Evolutionary conservation across 768 basidiomycete species (phyloP), one percentile per base, ranked within the genome.

Genomic region (Chiua virens): DNA sequence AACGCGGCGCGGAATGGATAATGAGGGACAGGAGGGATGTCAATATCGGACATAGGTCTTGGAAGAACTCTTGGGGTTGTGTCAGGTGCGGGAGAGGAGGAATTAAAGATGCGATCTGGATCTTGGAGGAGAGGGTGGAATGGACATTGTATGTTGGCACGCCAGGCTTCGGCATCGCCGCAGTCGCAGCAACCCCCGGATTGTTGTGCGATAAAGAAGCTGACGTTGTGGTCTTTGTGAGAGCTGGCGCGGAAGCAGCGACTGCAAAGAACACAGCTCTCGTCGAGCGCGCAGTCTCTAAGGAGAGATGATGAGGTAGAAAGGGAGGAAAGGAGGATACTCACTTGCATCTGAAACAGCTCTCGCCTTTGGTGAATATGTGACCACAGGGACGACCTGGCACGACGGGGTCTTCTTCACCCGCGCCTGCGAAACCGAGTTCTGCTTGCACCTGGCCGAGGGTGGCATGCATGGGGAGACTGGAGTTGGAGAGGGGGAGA

Each of bases 171-270:
- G 21, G 79, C 75, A 62, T 98, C 95, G 15, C 93, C 93, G 60
- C 96, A 98, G 69, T 98, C 94, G 64, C 97, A 99, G 59, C 91
- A 94, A 5, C 93, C 90, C 8, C 93, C 89, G 0, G 89, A 86
- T 59, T 97, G 93, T 51, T 91, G 90, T 8, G 89, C 86, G 58
- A 96, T 88, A 69, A 91, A 92, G 74, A 98, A 95, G 52, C 88
- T 87, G 59, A 98, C 85, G 57, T 92, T 96, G 73, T 98, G 96
- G 40, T 83, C 85, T 20, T 74, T 72, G 65, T 98, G 96, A 50
- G 87, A 79, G n/a, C 89, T 88, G 1, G 88, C 81, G 59, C 90
- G 86, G 72, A 95, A 98, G 69, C 97, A 98, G 42, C 80, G 79
- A 2, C 89, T 78, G 66, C 96, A 98, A 23, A 98, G 75, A 11